phyloP scores from a whole-genome alignment of 2,329 filamentous ascomycete species.

The Metarhizium humberi region DNA sequence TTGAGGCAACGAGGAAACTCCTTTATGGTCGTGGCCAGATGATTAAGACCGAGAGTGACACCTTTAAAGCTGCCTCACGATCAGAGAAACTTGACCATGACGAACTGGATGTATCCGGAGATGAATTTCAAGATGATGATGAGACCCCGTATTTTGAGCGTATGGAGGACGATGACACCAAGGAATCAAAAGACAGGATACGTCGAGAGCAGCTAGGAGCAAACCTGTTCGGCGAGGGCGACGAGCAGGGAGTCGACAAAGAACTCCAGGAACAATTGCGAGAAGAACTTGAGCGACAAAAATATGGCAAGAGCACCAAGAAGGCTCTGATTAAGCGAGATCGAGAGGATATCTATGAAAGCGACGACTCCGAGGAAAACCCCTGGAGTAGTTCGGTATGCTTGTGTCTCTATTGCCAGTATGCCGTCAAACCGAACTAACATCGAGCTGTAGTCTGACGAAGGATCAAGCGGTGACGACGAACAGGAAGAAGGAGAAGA shows the following conservation, averaged over 20 bases:
- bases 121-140: slow-evolving; percentile 82
- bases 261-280: slow-evolving; percentile 61
- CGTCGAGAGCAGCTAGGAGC: slow-evolving; percentile 78
- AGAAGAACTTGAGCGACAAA: slow-evolving; percentile 59
- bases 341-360: slow-evolving; percentile 78
- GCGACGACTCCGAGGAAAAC: slow-evolving; percentile 44
- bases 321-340: slow-evolving; percentile 80
- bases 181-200: slow-evolving; percentile 61
- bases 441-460: slow-evolving; percentile 33
- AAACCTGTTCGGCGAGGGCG: slow-evolving; percentile 65
- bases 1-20: slow-evolving; percentile 47
- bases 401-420: background rate
- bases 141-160: slow-evolving; percentile 66
- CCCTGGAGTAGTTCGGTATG: slow-evolving; percentile 31
- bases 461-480: slow-evolving; percentile 29
- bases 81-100: slow-evolving; percentile 61
- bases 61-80: slow-evolving; percentile 50
- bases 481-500: slow-evolving; percentile 11
- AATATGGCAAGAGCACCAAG: slow-evolving; percentile 65
- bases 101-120: slow-evolving; percentile 57
- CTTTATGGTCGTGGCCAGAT: slow-evolving; percentile 44
- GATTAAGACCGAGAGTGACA: slow-evolving; percentile 61
- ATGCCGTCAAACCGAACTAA: slow-evolving; percentile 10
- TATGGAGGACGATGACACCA: slow-evolving; percentile 73
- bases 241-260: slow-evolving; percentile 64